Base-by-base conservation (phyloP, 306 rosid species). In the Inga leiocalycina region DNA sequence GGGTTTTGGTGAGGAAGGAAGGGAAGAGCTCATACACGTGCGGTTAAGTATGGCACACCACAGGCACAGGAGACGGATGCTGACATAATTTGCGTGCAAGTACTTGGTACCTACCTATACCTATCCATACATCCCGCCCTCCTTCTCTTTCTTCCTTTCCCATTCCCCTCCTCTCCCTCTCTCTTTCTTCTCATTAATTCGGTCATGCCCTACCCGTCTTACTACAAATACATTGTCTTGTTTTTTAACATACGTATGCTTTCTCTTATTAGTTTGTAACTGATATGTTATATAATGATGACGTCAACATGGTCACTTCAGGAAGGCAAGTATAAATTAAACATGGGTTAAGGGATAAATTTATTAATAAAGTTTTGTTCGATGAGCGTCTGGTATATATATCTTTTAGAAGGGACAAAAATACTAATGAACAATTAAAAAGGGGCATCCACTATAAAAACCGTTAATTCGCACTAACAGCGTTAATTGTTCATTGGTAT, bases 11-110 rank as follows among this genome's bases (percentile, higher is more conserved):
- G 75, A 41, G 62, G 52, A 39, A 39, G 43, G 43, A 37, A 10
- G 69, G 61, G 43, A 74, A 66, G 82, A 74, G 88, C 39, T 67
- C 34, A 76, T 61, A 86, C 89, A 86, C 89, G 86, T 82, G 84
- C 80, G 86, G 82, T 30, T 62, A 45, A 82, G 81, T 12, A 67
- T 71, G 85, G 85, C 80, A 81, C 85, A 76, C 34, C 35, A 81
- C 48, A 76, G 56, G 75, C 4, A 14, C 82, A 79, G 13, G 12
- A 81, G 67, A 76, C 67, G 79, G 70, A 57, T 75, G 84, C 84
- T 84, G 87, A 75, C 87, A 65, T 65, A 72, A 41, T 72, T 85
- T 77, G 48, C 80, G 69, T 72, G 71, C 43, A 49, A 64, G 73
- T 17, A 71, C 66, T 62, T 76, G 70, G 72, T 19, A 17, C 48